Conservation (phyloP, 2,329 filamentous ascomycete species). For the Myriosclerotinia duriaeana region DNA sequence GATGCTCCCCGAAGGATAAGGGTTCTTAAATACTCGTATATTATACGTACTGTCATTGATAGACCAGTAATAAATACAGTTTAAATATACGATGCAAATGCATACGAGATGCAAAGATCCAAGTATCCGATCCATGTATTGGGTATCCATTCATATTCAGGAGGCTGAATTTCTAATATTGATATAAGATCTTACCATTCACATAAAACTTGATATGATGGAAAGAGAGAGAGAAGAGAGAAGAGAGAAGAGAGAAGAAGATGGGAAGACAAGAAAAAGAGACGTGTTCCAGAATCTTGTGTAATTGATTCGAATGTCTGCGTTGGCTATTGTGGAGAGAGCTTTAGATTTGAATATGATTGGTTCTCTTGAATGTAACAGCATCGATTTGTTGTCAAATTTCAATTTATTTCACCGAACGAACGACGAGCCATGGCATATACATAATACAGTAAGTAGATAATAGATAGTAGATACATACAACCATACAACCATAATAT, state of each 20-base stretch:
- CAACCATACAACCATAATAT: background rate
- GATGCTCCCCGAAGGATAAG: too few species aligned
- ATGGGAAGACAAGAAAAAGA: background rate
- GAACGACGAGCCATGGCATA: background rate
- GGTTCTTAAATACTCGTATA: too few species aligned
- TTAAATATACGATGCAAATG: too few species aligned
- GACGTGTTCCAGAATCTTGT: conserved; percentile 14
- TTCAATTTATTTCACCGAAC: background rate
- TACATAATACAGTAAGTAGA: too few species aligned
- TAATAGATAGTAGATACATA: background rate
- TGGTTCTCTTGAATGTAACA: conserved; percentile 5
- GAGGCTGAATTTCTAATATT: too few species aligned
- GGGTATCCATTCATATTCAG: too few species aligned
- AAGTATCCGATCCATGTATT: too few species aligned
- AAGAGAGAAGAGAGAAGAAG: background rate
- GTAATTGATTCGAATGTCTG: conserved; percentile 6
- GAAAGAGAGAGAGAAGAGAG: background rate
- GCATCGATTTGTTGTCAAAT: conserved; percentile 18
- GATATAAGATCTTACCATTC: too few species aligned
- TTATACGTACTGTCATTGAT: too few species aligned
- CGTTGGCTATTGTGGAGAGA: conserved; percentile 11
- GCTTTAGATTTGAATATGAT: background rate
- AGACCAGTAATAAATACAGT: too few species aligned
- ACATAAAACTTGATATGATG: too few species aligned
- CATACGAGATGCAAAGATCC: too few species aligned